Evolutionary conservation across 2,329 filamentous ascomycete species (phyloP).

Genomic region (Mycocentrospora acerina): DNA sequence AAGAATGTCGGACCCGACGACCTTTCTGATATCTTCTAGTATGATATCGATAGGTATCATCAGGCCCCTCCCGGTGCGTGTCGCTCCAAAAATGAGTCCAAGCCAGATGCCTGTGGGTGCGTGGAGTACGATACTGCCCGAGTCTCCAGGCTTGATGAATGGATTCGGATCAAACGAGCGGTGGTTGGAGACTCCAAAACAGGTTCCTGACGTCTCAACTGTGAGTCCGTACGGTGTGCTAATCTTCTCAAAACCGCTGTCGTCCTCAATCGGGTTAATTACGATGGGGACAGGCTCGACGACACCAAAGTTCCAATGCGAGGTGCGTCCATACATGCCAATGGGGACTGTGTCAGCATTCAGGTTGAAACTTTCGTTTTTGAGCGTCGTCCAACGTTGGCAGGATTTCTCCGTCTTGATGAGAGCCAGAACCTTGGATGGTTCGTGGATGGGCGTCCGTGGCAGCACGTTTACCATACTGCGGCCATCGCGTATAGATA

Average conservation of each 20-base stretch:
- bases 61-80: background rate
- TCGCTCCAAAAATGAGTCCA: slow-evolving; percentile 2
- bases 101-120: slow-evolving; percentile 1
- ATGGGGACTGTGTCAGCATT: background rate
- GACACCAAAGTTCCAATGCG: background rate
- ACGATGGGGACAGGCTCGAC: background rate
- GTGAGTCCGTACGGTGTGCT: background rate
- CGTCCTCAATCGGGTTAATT: background rate
- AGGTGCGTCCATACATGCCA: background rate
- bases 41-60: slow-evolving; percentile 1
- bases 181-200: background rate
- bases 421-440: too few relatives aligned
- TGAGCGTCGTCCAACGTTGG: background rate
- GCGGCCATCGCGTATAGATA: background rate
- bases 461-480: background rate
- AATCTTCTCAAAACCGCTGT: too few relatives aligned
- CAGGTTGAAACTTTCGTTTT: background rate
- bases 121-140: slow-evolving; percentile 2
- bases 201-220: background rate
- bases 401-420: background rate
- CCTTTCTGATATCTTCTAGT: slow-evolving; percentile 2
- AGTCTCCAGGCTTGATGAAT: too few relatives aligned
- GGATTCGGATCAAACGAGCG: too few relatives aligned
- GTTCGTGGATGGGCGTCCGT: too few relatives aligned
- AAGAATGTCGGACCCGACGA: background rate